Conservation (phyloP, 2,329 filamentous ascomycete species). For the Scedosporium minutisporum region DNA sequence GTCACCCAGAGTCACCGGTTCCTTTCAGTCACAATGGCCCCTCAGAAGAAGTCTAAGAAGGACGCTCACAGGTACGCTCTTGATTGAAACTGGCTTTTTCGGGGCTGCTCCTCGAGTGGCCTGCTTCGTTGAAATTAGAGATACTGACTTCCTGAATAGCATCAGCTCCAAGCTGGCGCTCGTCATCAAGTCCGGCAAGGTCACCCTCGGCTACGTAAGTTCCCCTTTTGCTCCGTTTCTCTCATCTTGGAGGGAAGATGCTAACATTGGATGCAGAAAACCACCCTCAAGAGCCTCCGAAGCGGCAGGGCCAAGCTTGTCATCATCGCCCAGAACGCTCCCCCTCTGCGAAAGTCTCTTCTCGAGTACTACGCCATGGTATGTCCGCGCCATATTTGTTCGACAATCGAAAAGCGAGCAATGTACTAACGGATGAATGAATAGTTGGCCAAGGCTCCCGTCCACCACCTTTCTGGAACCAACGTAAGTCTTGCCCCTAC, state of each 20-base stretch:
- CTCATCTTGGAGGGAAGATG: not conserved
- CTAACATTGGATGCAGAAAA: slow-evolving; percentile 21
- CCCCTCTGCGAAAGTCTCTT: slow-evolving; percentile 95
- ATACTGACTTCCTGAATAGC: slow-evolving; percentile 35
- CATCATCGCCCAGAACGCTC: slow-evolving; percentile 88
- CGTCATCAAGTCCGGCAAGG: slow-evolving; percentile 61
- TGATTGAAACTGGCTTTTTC: not conserved
- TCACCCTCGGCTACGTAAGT: slow-evolving; percentile 61
- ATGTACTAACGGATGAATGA: no score
- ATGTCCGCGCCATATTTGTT: no score
- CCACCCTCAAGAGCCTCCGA: slow-evolving; percentile 71
- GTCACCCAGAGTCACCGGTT: slow-evolving; percentile 16
- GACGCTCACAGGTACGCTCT: slow-evolving; percentile 53
- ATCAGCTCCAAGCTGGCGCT: slow-evolving; percentile 52
- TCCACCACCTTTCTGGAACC: slow-evolving; percentile 97
- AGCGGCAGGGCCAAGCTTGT: slow-evolving; percentile 98
- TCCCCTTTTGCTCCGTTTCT: not conserved
- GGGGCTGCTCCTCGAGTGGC: not conserved
- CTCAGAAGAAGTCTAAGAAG: slow-evolving; percentile 75
- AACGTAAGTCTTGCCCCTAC: slow-evolving; percentile 66
- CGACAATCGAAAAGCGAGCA: no score
- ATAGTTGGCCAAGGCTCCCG: slow-evolving; percentile 75
- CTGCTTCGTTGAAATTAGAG: not conserved
- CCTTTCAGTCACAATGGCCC: slow-evolving; percentile 52
- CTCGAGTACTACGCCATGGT: slow-evolving; percentile 83